Evolutionary conservation across 169 alveolate species (phyloP), one percentile per base, ranked within the genome.

Genomic region (Plasmodium blacklocki): DNA sequence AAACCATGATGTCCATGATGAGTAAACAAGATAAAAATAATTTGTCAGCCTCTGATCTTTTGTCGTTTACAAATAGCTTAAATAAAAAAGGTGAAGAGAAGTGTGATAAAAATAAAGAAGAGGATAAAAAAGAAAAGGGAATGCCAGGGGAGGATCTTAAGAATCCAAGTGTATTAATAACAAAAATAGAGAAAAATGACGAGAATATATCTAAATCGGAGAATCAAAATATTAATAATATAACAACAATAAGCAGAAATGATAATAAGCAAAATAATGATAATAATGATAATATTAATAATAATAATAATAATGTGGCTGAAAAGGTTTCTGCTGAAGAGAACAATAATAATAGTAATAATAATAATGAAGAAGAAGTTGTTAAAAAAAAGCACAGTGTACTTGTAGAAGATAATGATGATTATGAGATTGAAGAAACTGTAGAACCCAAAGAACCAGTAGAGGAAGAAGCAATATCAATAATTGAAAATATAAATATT

Each of bases 341-440:
- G 39, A 26, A 26, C 29, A 26, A 3, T 2, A 26, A 26, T 26
- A 26, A 26, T 2, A 26, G 2, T 26, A 26, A 26, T 26, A 45
- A 59, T 23, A 83, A 39, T 60, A 91, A 71, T 43, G 52, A 86
- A 26, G 73, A 74, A 9, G 89, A 72, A 43, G 78, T 64, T 5
- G 54, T 88, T 32, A 93, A 93, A 68, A 91, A 80, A 32, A 73
- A 88, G 54, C 86, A 66, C 43, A 67, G 59, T 2, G 89, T 54
- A 11, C 45, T 54, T 23, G 88, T 50, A 1, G 89, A 78, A n/a
- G 88, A 59, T 29, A 60, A 78, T 14, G 92, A 76, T 66, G 94
- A 91, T 7, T 70, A 78, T 21, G 89, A 56, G 19, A 63, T 83
- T 43, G 94, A 78, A 59, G 45, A 60, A 32, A 56, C 18, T 56